A percentile compares a stretch with the other conserved stretches of the same genome.
These are phyloP conservation scores for Dujonia santamariae DNA, from an alignment of 1,139 yeast species.

Conservation along the genomic window DNA sequence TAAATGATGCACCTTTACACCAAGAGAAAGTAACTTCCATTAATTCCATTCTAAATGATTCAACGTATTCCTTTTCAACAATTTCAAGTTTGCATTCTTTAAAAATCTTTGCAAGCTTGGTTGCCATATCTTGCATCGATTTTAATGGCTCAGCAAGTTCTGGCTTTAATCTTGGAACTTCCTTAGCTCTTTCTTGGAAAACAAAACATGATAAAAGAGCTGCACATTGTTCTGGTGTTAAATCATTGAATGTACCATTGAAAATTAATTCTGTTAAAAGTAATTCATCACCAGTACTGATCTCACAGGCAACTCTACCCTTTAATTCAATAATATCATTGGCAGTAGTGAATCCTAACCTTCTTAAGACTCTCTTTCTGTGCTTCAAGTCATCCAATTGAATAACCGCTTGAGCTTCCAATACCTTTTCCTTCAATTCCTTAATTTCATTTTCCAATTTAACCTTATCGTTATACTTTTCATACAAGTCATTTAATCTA, in stretches of 20 bases:
- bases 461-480: conserved; percentile 62
- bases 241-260: conserved; percentile 89
- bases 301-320: conserved; percentile 95
- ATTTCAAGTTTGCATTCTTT: conserved; percentile 87
- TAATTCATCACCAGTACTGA: conserved; percentile 91
- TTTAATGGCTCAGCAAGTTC: conserved; percentile 88
- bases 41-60: conserved; percentile 83
- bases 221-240: conserved; percentile 87
- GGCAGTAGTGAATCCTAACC: conserved; percentile 76
- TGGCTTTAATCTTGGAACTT: conserved; percentile 78
- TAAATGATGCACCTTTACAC: conserved; percentile 95
- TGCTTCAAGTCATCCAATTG: conserved; percentile 92
- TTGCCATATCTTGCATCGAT: conserved; percentile 85
- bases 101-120: conserved; percentile 81
- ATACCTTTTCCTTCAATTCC: conserved; percentile 58
- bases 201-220: conserved; percentile 92
- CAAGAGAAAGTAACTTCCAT: conserved; percentile 97
- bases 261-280: conserved; percentile 86
- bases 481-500: conserved; percentile 59
- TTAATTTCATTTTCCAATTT: conserved; percentile 60
- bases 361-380: conserved; percentile 85
- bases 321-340: conserved; percentile 88
- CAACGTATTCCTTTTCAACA: conserved; percentile 88
- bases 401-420: conserved; percentile 85
- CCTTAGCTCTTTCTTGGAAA: conserved; percentile 93